Evolutionary conservation across 1,284 basidiomycete genomes (phyloP).

Genomic region (Cystobasidium sp.): DNA sequence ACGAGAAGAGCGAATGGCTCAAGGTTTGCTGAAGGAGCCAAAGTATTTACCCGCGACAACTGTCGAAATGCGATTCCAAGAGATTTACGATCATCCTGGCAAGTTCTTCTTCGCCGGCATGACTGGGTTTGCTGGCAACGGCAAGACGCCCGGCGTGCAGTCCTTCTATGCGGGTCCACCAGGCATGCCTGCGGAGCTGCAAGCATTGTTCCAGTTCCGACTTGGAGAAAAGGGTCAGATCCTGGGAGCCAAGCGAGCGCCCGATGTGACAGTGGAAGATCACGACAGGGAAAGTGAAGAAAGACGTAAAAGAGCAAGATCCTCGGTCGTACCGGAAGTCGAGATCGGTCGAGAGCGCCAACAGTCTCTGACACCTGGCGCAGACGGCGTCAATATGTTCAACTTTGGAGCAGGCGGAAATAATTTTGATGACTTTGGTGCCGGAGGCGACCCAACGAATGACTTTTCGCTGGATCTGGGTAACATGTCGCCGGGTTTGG

Average conservation of each 20-base stretch:
- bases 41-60: constrained; percentile 50
- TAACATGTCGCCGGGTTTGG: not conserved
- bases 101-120: constrained; percentile 38
- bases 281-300: not conserved
- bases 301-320: constrained; percentile 12
- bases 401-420: constrained; percentile 40
- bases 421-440: constrained; percentile 27
- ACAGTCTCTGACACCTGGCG: not conserved
- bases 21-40: constrained; percentile 46
- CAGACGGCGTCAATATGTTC: constrained; percentile 12
- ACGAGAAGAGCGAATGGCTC: constrained; percentile 35
- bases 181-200: constrained; percentile 33
- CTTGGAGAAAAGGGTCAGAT: constrained; percentile 11
- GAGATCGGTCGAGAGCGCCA: constrained; percentile 43
- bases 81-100: constrained; percentile 41
- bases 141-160: not conserved
- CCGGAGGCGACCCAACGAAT: constrained; percentile 9
- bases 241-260: constrained; percentile 15
- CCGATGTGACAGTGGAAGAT: constrained; percentile 1
- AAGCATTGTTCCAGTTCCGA: constrained; percentile 36
- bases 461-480: constrained; percentile 31
- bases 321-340: constrained; percentile 32
- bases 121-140: constrained; percentile 19
- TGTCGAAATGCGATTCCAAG: constrained; percentile 50
- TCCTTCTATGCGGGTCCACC: constrained; percentile 44